Base-by-base conservation (phyloP, 2,329 filamentous ascomycete genomes). In the Westerdykella aurantiaca region DNA sequence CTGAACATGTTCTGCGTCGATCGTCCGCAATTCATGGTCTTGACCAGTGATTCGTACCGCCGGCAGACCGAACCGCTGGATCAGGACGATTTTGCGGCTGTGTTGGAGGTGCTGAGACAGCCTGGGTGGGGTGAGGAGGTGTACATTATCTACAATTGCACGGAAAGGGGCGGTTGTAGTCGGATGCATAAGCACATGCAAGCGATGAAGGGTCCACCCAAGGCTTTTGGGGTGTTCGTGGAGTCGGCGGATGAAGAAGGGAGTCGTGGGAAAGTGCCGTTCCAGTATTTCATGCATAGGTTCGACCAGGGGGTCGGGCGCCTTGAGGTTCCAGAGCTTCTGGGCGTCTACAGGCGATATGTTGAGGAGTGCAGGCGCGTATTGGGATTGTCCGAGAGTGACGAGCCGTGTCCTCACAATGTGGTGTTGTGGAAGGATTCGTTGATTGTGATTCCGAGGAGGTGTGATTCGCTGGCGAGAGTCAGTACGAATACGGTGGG, bases 141-240 rank as follows among this genome's bases (percentile, higher is more conserved):
- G 46, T 65, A 71, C 44, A 55, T 66, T 12, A 69, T 77, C 14
- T 77, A 69, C 58, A 77, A 77, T 49, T 73, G 74, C 53, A 67
- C 68, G 0, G 61, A 65, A 33, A 60, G 60, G 4, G 70, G 68
- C 6, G 73, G 74, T 1, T 73, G 72, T 42, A 75, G 71, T 41
- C 53, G 74, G 9, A 52, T 69, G 39, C 75, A 77, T 48, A 77
- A 77, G 55, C 74, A 76, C 57, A 46, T 77, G 46, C 74, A 77
- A 48, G 50, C 69, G 1, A 53, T 74, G 12, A 43, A 42, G 5
- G 61, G 61, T 1, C 59, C 60, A 6, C 70, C 69, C 0, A 57
- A 52, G 39, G 56, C 57, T 2, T 54, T 58, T 39, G 45, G 62
- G 3, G 23, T 50, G 10, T 63, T 69, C 47, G 42, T 41, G 42